Percentiles rank a stretch among this genome's conserved stretches.
phyloP scores from a whole-genome alignment of 2,329 filamentous ascomycete species.

The Penicillium sp. region DNA sequence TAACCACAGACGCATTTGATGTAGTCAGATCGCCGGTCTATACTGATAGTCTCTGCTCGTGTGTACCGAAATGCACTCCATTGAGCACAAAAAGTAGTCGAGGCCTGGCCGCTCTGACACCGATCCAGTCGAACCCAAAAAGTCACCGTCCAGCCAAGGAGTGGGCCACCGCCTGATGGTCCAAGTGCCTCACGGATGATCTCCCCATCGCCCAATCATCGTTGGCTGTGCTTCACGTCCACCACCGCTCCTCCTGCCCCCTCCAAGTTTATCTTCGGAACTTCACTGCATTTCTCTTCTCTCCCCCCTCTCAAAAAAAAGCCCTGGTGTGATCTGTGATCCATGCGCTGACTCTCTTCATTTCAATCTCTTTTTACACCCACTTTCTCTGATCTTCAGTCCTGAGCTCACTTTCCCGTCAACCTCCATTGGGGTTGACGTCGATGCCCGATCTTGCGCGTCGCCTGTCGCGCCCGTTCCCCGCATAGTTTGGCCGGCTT shows the following conservation, averaged over 20 bases:
- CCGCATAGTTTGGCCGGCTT: constrained; percentile 19
- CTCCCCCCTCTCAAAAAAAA: neutral
- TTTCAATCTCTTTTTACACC: neutral
- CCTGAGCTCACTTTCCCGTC: constrained; percentile 1
- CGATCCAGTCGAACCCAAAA: too few species aligned
- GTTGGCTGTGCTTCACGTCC: constrained; percentile 8
- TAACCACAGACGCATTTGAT: too few species aligned
- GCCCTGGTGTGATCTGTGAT: neutral
- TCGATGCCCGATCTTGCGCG: constrained; percentile 18
- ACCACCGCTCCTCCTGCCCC: constrained; percentile 6
- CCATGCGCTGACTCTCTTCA: constrained; percentile 2
- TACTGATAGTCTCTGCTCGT: too few species aligned
- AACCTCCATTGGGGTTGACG: constrained; percentile 17
- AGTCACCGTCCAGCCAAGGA: too few species aligned
- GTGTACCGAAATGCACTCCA: too few species aligned
- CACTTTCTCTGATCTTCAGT: neutral
- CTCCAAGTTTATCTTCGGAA: constrained; percentile 7
- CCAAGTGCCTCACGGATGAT: constrained; percentile 5
- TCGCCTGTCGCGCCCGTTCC: constrained; percentile 20
- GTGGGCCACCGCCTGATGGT: neutral
- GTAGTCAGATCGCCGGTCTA: too few species aligned
- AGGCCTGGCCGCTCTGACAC: too few species aligned
- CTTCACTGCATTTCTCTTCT: constrained; percentile 1
- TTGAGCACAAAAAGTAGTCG: too few species aligned
- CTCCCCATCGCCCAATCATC: constrained; percentile 22